These are phyloP conservation scores for Aspergillus hiratsukae DNA, from an alignment of 2,329 filamentous ascomycete species.

Conservation along the genomic window DNA sequence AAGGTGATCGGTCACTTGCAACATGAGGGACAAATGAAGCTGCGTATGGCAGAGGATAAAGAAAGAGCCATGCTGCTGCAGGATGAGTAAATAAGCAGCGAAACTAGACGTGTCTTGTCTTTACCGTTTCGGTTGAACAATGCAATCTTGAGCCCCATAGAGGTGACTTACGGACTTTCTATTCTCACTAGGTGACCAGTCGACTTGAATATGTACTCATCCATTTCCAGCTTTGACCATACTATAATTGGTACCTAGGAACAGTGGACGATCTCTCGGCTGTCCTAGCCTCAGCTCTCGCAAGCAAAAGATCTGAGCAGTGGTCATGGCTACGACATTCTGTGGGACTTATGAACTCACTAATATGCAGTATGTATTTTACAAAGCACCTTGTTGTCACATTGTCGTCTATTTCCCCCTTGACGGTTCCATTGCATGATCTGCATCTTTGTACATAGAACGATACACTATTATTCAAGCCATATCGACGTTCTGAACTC, in stretches of 20 bases:
- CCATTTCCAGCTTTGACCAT: background rate
- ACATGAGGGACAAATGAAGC: slow-evolving; percentile 44
- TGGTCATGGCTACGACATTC: background rate
- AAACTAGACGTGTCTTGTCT: background rate
- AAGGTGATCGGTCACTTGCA: slow-evolving; percentile 52
- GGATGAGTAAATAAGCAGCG: slow-evolving; percentile 2
- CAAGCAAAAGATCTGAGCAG: background rate
- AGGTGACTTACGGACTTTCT: background rate
- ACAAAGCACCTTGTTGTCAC: background rate
- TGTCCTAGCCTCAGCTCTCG: background rate
- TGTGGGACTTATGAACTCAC: background rate
- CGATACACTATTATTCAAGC: background rate
- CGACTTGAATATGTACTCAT: background rate
- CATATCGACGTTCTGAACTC: background rate
- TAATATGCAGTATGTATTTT: background rate
- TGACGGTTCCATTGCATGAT: background rate
- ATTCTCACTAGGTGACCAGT: background rate
- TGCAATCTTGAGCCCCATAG: background rate
- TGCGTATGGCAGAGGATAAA: slow-evolving; percentile 17
- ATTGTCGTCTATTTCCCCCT: background rate
- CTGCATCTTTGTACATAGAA: background rate
- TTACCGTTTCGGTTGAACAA: background rate
- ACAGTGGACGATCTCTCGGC: background rate
- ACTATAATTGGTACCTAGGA: background rate
- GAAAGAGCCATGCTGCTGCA: slow-evolving; percentile 19